Conservation (phyloP, 768 basidiomycete species). For the Pulveroboletus sp. region DNA sequence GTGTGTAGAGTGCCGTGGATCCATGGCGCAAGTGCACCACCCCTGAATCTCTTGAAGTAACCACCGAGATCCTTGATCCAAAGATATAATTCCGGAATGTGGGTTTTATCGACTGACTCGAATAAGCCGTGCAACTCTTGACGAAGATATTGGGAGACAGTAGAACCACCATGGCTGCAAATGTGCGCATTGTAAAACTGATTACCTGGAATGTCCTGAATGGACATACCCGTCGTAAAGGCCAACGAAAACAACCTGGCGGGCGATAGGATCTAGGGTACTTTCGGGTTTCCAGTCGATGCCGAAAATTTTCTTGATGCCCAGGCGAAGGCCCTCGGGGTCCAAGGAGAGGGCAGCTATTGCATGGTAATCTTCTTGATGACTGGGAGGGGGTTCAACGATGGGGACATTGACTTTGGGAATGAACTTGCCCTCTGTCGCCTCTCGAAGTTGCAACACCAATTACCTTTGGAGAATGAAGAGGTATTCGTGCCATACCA, state of each 20-base stretch:
- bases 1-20: slow-evolving; percentile 29
- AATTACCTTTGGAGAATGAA: slow-evolving; percentile 75
- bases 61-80: slow-evolving; percentile 83
- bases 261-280: slow-evolving; percentile 53
- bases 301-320: slow-evolving; percentile 57
- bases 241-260: slow-evolving; percentile 83
- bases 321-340: slow-evolving; percentile 67
- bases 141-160: slow-evolving; percentile 80
- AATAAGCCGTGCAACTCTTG: slow-evolving; percentile 85
- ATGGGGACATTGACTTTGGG: not conserved
- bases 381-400: slow-evolving; percentile 41
- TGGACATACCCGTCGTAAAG: slow-evolving; percentile 84
- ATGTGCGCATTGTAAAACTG: slow-evolving; percentile 2
- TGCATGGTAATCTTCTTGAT: slow-evolving; percentile 87
- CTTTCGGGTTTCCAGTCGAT: slow-evolving; percentile 71
- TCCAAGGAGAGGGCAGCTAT: slow-evolving; percentile 74
- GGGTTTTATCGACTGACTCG: slow-evolving; percentile 68
- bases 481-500: slow-evolving; percentile 64
- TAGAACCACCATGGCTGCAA: slow-evolving; percentile 88
- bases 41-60: slow-evolving; percentile 87
- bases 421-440: slow-evolving; percentile 55
- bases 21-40: slow-evolving; percentile 78
- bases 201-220: not conserved
- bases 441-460: slow-evolving; percentile 76
- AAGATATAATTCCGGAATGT: slow-evolving; percentile 70